phyloP scores from a whole-genome alignment of 495 filamentous ascomycete genomes.

The Penicillium egyptiacum region DNA sequence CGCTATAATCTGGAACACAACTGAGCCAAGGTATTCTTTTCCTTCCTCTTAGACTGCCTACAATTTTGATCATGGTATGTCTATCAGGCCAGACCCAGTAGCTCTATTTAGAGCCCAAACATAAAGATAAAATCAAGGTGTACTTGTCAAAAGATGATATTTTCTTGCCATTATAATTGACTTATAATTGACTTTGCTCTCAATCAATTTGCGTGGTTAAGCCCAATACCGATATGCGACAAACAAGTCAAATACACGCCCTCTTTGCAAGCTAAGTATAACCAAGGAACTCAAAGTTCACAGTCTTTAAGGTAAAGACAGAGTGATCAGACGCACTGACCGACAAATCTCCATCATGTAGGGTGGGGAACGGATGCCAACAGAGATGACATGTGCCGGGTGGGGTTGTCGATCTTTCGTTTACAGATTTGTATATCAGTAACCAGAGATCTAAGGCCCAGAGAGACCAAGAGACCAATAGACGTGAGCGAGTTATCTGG shows the following conservation, averaged over 20 bases:
- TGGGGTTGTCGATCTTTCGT: conserved; percentile 1
- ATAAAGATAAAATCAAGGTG: no score
- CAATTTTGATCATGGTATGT: no score
- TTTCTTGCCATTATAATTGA: no score
- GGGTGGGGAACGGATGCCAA: not conserved
- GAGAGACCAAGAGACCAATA: not conserved
- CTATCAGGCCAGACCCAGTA: no score
- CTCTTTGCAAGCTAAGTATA: not conserved
- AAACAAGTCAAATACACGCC: not conserved
- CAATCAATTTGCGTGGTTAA: no score
- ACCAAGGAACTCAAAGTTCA: not conserved
- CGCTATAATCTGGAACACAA: no score
- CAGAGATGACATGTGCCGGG: conserved; percentile 1
- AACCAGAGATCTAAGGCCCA: not conserved
- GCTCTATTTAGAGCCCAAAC: no score
- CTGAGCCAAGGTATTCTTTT: no score
- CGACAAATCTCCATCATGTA: not conserved
- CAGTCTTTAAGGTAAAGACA: not conserved
- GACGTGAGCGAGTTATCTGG: not conserved
- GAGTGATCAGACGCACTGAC: not conserved
- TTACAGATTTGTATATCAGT: not conserved
- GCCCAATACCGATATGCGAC: no score
- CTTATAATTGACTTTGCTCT: no score
- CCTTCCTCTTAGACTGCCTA: no score
- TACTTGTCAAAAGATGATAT: no score